Percentiles rank a stretch among this genome's conserved stretches.
Evolutionary conservation across 1,284 basidiomycete genomes (phyloP).

Genomic region (Lentinula novae-zelandiae): DNA sequence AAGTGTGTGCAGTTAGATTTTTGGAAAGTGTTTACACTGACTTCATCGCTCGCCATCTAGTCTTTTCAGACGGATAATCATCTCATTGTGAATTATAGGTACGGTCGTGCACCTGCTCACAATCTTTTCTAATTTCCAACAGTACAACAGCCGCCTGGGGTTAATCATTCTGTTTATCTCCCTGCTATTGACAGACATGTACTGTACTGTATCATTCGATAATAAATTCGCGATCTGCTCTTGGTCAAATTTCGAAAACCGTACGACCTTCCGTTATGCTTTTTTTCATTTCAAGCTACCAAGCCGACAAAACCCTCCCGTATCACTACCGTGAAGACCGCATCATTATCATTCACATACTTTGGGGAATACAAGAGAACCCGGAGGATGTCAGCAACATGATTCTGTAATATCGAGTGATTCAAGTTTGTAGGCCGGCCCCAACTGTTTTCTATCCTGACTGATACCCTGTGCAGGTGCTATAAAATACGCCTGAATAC

Average conservation of each 20-base stretch:
- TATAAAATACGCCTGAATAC: not conserved
- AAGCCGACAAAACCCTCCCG: no score
- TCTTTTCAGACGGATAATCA: constrained; percentile 92
- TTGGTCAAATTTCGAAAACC: no score
- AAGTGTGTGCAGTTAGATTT: constrained; percentile 40
- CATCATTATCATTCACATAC: no score
- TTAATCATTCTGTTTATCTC: constrained; percentile 26
- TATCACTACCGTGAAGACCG: no score
- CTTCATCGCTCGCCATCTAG: constrained; percentile 32
- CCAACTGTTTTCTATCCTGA: no score
- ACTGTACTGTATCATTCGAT: not conserved
- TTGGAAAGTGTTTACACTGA: not conserved
- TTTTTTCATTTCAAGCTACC: no score
- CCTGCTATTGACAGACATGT: not conserved
- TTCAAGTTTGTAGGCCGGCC: no score
- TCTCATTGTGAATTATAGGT: constrained; percentile 96
- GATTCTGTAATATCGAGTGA: not conserved
- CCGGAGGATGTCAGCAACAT: no score
- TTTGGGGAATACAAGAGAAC: no score
- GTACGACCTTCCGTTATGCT: no score
- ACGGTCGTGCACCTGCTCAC: not conserved
- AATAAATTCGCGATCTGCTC: no score
- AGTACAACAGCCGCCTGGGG: constrained; percentile 76
- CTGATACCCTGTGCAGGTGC: no score
- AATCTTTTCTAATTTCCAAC: not conserved